These are phyloP conservation scores for Penicillium psychrosexuale DNA, from an alignment of 2,329 filamentous ascomycete genomes.

Conservation along the genomic window DNA sequence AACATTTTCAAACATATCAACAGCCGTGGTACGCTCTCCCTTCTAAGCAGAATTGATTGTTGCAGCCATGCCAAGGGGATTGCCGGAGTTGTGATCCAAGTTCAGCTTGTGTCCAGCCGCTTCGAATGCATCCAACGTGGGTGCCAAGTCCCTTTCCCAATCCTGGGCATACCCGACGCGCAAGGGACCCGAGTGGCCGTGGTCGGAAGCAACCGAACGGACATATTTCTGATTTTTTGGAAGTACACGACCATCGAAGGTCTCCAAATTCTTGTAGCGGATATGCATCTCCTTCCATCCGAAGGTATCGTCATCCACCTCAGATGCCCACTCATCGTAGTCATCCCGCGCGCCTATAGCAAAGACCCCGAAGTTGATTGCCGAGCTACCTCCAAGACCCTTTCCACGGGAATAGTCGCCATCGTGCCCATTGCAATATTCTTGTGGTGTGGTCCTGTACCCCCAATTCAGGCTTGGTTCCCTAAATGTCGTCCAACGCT, in stretches of 20 bases:
- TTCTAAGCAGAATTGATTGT: conserved; percentile 49
- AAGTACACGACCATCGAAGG: conserved; percentile 46
- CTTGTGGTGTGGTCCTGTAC: conserved; percentile 51
- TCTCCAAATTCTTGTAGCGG: conserved; percentile 55
- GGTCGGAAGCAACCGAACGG: conserved; percentile 43
- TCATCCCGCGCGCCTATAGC: conserved; percentile 57
- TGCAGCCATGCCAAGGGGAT: conserved; percentile 56
- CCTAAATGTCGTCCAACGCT: conserved; percentile 54
- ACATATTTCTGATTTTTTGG: conserved; percentile 48
- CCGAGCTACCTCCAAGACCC: conserved; percentile 52
- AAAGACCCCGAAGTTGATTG: conserved; percentile 57
- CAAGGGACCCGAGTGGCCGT: conserved; percentile 51
- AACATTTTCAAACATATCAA: conserved; percentile 46
- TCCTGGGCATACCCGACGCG: conserved; percentile 49
- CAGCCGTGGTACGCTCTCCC: conserved; percentile 52
- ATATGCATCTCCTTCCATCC: conserved; percentile 53
- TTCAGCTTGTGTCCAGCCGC: conserved; percentile 51
- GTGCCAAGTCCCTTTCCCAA: conserved; percentile 50
- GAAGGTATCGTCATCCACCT: conserved; percentile 56
- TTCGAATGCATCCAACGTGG: conserved; percentile 49
- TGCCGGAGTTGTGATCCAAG: conserved; percentile 56
- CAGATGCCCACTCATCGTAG: conserved; percentile 59
- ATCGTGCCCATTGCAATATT: conserved; percentile 43
- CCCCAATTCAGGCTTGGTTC: conserved; percentile 52
- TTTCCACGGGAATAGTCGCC: conserved; percentile 52